These are phyloP conservation scores for Suillus alpinus DNA, from an alignment of 768 basidiomycete species.

Conservation along the genomic window DNA sequence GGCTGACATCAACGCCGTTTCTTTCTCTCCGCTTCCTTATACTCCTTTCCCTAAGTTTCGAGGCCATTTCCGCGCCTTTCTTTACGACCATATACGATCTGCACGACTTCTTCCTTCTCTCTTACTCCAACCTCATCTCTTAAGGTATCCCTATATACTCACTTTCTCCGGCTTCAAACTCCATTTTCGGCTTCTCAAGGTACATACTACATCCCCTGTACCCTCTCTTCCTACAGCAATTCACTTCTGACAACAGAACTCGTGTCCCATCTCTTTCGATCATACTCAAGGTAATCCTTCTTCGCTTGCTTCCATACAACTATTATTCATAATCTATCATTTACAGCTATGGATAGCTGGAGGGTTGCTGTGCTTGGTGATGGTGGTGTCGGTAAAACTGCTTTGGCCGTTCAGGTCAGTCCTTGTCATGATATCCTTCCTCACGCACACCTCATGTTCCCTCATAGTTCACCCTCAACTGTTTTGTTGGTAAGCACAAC, in stretches of 20 bases:
- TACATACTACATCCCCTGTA: slow-evolving; percentile 1
- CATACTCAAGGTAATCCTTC: slow-evolving; percentile 16
- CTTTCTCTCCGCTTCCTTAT: slow-evolving; percentile 22
- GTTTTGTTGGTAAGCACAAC: slow-evolving; percentile 80
- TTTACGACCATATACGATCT: slow-evolving; percentile 68
- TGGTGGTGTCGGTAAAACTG: slow-evolving; percentile 97
- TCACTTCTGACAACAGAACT: slow-evolving; percentile 17
- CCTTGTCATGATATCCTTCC: not conserved
- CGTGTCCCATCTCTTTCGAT: slow-evolving; percentile 27
- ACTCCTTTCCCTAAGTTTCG: slow-evolving; percentile 23
- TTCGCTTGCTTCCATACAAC: slow-evolving; percentile 13
- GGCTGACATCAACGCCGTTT: slow-evolving; percentile 29
- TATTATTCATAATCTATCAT: slow-evolving; percentile 11
- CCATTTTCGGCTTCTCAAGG: slow-evolving; percentile 14
- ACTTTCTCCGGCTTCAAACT: slow-evolving; percentile 24
- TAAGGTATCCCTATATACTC: slow-evolving; percentile 28
- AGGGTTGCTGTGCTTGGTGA: slow-evolving; percentile 95
- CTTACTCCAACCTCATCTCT: slow-evolving; percentile 31
- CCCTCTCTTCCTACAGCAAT: slow-evolving; percentile 2
- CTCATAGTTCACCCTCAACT: slow-evolving; percentile 86
- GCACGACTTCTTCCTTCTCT: slow-evolving; percentile 57
- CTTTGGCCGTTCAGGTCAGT: slow-evolving; percentile 88
- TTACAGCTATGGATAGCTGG: slow-evolving; percentile 82
- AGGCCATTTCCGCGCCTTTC: slow-evolving; percentile 32
- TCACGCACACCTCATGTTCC: slow-evolving; percentile 12